Evolutionary conservation across 768 basidiomycete species (phyloP).

Genomic region (Clathrus columnatus): DNA sequence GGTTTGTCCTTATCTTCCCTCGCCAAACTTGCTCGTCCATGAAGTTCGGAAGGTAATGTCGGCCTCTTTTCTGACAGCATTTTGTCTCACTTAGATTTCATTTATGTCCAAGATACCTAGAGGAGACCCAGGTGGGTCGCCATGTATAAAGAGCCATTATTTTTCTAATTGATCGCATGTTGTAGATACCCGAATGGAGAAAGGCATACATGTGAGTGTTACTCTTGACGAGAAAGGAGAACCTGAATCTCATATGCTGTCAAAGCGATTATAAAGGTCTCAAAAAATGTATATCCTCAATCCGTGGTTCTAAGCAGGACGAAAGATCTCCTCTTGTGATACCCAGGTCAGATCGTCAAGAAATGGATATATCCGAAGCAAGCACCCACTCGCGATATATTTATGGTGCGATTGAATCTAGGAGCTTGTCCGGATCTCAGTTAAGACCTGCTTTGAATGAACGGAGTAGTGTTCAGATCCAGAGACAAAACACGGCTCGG

Average conservation of each 20-base stretch:
- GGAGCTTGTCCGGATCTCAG: not conserved
- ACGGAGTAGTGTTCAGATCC: not conserved
- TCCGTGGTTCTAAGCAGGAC: conserved; percentile 28
- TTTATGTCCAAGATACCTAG: conserved; percentile 45
- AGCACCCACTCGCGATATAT: not conserved
- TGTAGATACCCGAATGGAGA: conserved; percentile 68
- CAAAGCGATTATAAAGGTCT: conserved; percentile 63
- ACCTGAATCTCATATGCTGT: not conserved
- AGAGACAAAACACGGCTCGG: not conserved
- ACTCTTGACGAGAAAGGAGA: not conserved
- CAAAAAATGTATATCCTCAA: conserved; percentile 54
- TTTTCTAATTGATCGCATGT: not conserved
- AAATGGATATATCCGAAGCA: not conserved
- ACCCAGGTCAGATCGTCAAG: not conserved
- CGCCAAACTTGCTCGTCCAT: conserved; percentile 22
- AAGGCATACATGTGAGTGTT: conserved; percentile 51
- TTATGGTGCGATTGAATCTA: not conserved
- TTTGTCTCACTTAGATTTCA: not conserved
- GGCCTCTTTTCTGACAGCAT: not conserved
- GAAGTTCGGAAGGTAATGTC: conserved; percentile 51
- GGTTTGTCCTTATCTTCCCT: too few species aligned
- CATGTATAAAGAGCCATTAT: not conserved
- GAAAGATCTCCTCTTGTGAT: not conserved
- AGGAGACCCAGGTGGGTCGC: conserved; percentile 51
- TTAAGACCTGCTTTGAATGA: not conserved